A percentile compares a stretch with the other conserved stretches of the same genome.
Evolutionary conservation across 2,329 filamentous ascomycete genomes (phyloP).

Genomic region (Pyrenophora tritici-repentis): DNA sequence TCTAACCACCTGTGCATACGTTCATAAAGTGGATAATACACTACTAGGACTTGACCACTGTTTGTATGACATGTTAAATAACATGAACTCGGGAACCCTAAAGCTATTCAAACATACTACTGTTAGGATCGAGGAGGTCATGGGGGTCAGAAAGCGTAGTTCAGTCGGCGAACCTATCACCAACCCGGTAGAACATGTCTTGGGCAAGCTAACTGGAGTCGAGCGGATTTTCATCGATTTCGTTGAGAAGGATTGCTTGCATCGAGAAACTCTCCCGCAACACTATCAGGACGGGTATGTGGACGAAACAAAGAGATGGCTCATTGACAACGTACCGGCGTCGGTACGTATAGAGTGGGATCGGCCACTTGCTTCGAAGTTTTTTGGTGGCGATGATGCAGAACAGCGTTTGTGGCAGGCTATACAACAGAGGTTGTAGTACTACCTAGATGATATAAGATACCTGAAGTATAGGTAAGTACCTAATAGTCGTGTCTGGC

Average conservation of each 20-base stretch:
- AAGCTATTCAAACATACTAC: neutral
- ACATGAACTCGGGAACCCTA: neutral
- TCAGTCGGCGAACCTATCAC: neutral
- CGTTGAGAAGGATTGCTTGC: neutral
- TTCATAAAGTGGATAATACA: too few relatives aligned
- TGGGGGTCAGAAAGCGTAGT: conserved; percentile 5
- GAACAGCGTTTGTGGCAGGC: conserved; percentile 8
- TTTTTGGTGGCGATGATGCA: neutral
- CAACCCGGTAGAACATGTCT: neutral
- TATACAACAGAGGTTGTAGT: conserved; percentile 4
- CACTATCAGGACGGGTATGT: neutral
- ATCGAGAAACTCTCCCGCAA: neutral
- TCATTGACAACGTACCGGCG: conserved; percentile 5
- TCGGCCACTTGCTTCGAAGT: neutral
- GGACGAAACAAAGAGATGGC: neutral
- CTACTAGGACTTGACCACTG: too few relatives aligned
- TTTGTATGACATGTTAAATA: neutral
- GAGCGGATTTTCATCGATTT: neutral
- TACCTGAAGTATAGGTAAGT: too few relatives aligned
- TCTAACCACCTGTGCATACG: conserved; percentile 15
- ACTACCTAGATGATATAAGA: too few relatives aligned
- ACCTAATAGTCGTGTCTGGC: too few relatives aligned
- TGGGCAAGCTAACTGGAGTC: neutral
- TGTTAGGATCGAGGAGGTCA: conserved; percentile 7
- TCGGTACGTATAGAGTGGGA: conserved; percentile 7